A percentile compares a stretch with the other conserved stretches of the same genome.
Conservation (phyloP, 805 yeast species). For the Zygosaccharomyces pseudorouxii region DNA sequence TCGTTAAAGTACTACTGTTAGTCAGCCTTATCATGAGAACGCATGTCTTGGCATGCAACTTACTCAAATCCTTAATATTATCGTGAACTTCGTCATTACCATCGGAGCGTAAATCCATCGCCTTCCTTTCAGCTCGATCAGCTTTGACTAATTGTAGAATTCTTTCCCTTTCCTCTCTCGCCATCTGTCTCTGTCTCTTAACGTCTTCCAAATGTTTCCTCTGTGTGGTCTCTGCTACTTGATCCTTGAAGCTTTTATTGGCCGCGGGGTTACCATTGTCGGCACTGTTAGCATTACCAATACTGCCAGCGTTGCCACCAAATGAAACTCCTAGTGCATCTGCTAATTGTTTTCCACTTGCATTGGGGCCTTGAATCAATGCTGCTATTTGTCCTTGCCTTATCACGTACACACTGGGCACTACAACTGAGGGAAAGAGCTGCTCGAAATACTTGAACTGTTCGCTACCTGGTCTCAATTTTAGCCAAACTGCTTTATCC, state of each 20-base stretch:
- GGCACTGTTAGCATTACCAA: no score
- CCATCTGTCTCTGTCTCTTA: slow-evolving; percentile 24
- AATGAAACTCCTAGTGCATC: neutral
- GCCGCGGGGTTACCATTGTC: neutral
- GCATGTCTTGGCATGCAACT: slow-evolving; percentile 33
- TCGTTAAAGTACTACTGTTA: slow-evolving; percentile 57
- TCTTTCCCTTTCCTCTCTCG: slow-evolving; percentile 50
- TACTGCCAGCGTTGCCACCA: slow-evolving; percentile 5
- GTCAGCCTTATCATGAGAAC: slow-evolving; percentile 56
- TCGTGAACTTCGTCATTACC: slow-evolving; percentile 23
- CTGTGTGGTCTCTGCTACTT: slow-evolving; percentile 36
- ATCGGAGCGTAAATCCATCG: slow-evolving; percentile 16
- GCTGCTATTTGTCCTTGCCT: slow-evolving; percentile 44
- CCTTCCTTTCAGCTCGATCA: slow-evolving; percentile 38
- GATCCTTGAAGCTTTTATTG: slow-evolving; percentile 36
- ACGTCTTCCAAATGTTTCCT: slow-evolving; percentile 32
- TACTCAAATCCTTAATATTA: slow-evolving; percentile 26
- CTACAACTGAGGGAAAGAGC: slow-evolving; percentile 46
- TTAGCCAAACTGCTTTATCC: slow-evolving; percentile 37
- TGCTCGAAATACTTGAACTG: slow-evolving; percentile 49
- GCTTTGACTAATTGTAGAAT: slow-evolving; percentile 44
- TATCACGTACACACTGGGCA: slow-evolving; percentile 59
- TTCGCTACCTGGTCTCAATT: slow-evolving; percentile 38
- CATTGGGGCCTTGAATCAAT: slow-evolving; percentile 36
- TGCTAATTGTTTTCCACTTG: slow-evolving; percentile 6